Base-by-base conservation (phyloP, 1,284 basidiomycete genomes). In the Sphaerobolus stellatus region DNA sequence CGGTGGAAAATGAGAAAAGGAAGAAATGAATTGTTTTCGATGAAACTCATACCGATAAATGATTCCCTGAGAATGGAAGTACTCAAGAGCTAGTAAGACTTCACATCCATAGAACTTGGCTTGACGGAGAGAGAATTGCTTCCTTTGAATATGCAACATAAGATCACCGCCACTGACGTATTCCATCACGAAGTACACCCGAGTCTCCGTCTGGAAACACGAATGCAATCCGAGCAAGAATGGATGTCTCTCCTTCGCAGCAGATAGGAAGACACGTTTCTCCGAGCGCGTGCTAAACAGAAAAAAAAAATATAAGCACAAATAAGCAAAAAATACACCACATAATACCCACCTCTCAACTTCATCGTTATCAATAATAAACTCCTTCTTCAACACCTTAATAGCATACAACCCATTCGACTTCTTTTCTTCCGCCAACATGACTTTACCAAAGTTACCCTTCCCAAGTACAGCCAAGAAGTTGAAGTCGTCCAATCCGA, bases 61-160 rank as follows among this genome's bases (percentile, higher is more conserved):
- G 66, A 99, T 98, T 13, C 96, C 97, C 67, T 98, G 94, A 46
- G 89, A 83, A 72, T 99, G 97, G 85, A 99, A 98, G 72, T 99
- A 99, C 70, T 99, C 94, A 61, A 99, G 72, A 0, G 97, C 97
- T 48, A 99, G 80, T 18, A 99, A 78, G 8, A 99, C 97, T 70
- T 99, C 97, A n/a, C 91, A 90, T 1, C 96, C 97, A 68, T 99
- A 99, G 71, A 98, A 99, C 73, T 99, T 99, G 60, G 97, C 97
- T 67, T 88, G 82, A 16, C 86, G 79, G 9, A 89, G 79, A 27
- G 87, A 88, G 71, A 91, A 91, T 65, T 90, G 88, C 71, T 88
- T 85, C 61, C 86, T 80, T 67, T 91, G 88, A 62, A 91, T 91
- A 69, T 91, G 88, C 54, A 90, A 71, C 88, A 91, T 91, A 56